phyloP scores from a whole-genome alignment of 2,329 filamentous ascomycete genomes.

The Balansia obtecta region DNA sequence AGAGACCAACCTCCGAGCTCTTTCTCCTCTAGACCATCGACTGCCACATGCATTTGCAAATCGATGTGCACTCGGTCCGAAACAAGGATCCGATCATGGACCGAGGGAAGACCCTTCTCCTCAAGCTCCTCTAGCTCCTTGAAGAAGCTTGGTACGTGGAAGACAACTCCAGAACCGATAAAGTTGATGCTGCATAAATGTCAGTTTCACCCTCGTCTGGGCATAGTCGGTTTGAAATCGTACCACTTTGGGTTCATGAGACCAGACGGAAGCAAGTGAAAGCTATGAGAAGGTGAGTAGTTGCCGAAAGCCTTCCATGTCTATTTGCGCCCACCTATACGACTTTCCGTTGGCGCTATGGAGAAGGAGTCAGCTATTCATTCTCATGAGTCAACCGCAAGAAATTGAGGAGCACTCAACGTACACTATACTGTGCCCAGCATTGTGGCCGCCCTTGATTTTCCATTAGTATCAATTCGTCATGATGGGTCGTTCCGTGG shows the following conservation, averaged over 20 bases:
- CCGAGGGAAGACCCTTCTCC: conserved; percentile 12
- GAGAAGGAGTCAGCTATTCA: conserved; percentile 5
- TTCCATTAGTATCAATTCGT: neutral
- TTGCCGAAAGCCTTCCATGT: conserved; percentile 4
- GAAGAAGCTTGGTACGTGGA: conserved; percentile 39
- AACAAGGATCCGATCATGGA: conserved; percentile 42
- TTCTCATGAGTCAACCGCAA: conserved; percentile 6
- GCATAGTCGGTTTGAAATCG: conserved; percentile 17
- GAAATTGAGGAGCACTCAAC: neutral
- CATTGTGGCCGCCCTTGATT: conserved; percentile 19
- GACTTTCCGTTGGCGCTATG: conserved; percentile 20
- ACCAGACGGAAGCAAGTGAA: conserved; percentile 55
- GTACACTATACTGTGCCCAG: conserved; percentile 14
- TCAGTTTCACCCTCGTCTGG: conserved; percentile 6
- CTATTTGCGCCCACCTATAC: conserved; percentile 18
- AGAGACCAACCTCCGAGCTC: conserved; percentile 27
- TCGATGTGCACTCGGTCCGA: conserved; percentile 51
- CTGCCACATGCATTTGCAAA: conserved; percentile 51
- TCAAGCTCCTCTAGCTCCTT: conserved; percentile 27
- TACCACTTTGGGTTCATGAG: conserved; percentile 53
- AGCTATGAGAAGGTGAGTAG: conserved; percentile 19
- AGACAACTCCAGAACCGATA: conserved; percentile 57
- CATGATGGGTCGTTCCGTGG: conserved; percentile 7
- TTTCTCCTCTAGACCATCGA: conserved; percentile 56
- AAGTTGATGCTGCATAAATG: conserved; percentile 43